Conservation (phyloP, 805 yeast species). For the Sugiyamaella chiloensis region DNA sequence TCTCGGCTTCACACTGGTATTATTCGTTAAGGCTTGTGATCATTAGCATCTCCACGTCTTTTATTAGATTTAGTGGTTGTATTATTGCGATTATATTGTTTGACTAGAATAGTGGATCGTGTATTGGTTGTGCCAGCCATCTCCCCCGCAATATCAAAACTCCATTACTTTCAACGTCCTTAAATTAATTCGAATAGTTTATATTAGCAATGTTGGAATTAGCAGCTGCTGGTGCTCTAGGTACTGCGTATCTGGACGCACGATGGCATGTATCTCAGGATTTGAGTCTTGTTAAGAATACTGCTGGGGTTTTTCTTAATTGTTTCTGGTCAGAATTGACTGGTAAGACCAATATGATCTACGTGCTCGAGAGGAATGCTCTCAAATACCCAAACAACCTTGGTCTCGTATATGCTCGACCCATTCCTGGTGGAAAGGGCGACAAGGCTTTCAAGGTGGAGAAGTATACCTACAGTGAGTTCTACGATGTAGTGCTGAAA, state of each 20-base stretch:
- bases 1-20: neutral
- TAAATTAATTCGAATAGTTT: neutral
- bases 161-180: neutral
- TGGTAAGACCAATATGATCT: slow-evolving; percentile 58
- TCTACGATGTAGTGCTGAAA: slow-evolving; percentile 62
- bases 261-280: slow-evolving; percentile 52
- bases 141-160: neutral
- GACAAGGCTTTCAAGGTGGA: slow-evolving; percentile 51
- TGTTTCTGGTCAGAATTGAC: slow-evolving; percentile 37
- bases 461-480: slow-evolving; percentile 61
- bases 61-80: neutral
- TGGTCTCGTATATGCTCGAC: slow-evolving; percentile 63
- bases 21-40: neutral
- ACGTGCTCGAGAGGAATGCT: slow-evolving; percentile 59
- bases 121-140: neutral
- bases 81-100: no score
- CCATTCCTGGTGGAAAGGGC: slow-evolving; percentile 32
- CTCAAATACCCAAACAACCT: slow-evolving; percentile 44
- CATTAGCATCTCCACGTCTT: no score
- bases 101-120: neutral
- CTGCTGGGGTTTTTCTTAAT: slow-evolving; percentile 43
- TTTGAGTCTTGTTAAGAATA: slow-evolving; percentile 41
- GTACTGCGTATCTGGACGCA: slow-evolving; percentile 47
- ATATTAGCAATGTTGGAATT: slow-evolving; percentile 10
- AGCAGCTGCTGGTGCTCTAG: slow-evolving; percentile 22